Evolutionary conservation across 495 filamentous ascomycete species (phyloP).

Genomic region (Podospora didyma): DNA sequence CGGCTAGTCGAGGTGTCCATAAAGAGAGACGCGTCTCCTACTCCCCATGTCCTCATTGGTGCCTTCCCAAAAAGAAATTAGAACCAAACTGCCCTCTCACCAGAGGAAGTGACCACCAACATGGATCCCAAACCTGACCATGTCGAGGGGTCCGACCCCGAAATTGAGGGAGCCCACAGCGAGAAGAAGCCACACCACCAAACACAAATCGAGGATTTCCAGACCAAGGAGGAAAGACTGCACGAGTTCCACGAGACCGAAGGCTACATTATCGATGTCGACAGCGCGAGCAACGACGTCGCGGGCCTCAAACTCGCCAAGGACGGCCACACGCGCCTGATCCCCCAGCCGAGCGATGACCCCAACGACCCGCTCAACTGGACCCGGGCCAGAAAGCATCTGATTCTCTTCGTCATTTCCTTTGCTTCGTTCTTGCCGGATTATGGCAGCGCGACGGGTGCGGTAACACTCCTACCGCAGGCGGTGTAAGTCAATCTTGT

Average conservation of each 20-base stretch:
- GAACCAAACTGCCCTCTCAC: too few relatives aligned
- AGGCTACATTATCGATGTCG: constrained; percentile 38
- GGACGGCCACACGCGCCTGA: constrained; percentile 49
- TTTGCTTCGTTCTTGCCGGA: constrained; percentile 54
- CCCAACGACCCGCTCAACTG: constrained; percentile 60
- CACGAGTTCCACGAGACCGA: constrained; percentile 32
- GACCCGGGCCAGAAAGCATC: constrained; percentile 47
- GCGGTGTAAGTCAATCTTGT: constrained; percentile 26
- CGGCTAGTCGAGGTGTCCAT: too few relatives aligned
- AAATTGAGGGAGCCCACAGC: not conserved
- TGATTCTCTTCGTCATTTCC: constrained; percentile 51
- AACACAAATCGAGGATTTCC: not conserved
- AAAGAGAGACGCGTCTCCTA: too few relatives aligned
- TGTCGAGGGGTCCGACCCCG: not conserved
- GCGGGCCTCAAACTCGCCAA: constrained; percentile 33
- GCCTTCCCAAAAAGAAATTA: too few relatives aligned
- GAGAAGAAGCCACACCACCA: not conserved
- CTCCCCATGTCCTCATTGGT: too few relatives aligned
- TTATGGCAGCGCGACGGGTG: constrained; percentile 53
- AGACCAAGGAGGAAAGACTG: constrained; percentile 9
- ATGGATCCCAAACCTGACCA: not conserved
- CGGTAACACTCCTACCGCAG: constrained; percentile 52
- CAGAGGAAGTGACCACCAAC: not conserved
- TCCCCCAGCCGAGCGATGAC: constrained; percentile 56
- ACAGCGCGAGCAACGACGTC: constrained; percentile 15